Evolutionary conservation across 345 rosid species (phyloP).

Genomic region (Ceriops decandra): DNA sequence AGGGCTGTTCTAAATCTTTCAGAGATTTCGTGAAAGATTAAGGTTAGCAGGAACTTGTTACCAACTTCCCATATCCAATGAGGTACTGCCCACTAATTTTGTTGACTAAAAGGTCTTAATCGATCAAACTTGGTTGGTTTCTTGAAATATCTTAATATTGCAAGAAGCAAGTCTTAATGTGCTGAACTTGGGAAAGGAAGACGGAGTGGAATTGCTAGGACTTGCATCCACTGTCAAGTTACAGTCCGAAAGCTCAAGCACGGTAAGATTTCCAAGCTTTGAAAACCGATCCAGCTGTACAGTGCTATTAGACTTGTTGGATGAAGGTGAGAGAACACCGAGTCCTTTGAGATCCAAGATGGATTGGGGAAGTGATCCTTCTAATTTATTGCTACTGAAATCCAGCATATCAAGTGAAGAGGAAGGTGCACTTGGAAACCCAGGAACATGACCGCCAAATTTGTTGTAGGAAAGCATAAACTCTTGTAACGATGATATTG

Average conservation of each 20-base stretch:
- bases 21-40: not conserved
- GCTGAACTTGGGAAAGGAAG: not conserved
- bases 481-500: conserved; percentile 18
- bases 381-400: conserved; percentile 37
- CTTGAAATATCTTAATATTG: not conserved
- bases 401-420: conserved; percentile 27
- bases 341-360: conserved; percentile 25
- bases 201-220: not conserved
- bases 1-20: not conserved
- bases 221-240: not conserved
- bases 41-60: not conserved
- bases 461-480: conserved; percentile 28
- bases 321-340: conserved; percentile 31
- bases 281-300: conserved; percentile 20
- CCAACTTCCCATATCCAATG: not conserved
- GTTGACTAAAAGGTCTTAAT: not conserved
- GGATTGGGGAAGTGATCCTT: conserved; percentile 21
- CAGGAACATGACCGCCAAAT: conserved; percentile 19
- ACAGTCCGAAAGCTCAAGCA: conserved; percentile 27
- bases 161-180: not conserved
- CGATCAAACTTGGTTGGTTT: not conserved
- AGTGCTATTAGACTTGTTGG: conserved; percentile 42
- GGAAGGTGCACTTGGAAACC: not conserved
- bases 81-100: not conserved
- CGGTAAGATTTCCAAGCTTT: conserved; percentile 14